Base-by-base conservation (phyloP, 805 yeast species). In the Grigorovia jiainica region DNA sequence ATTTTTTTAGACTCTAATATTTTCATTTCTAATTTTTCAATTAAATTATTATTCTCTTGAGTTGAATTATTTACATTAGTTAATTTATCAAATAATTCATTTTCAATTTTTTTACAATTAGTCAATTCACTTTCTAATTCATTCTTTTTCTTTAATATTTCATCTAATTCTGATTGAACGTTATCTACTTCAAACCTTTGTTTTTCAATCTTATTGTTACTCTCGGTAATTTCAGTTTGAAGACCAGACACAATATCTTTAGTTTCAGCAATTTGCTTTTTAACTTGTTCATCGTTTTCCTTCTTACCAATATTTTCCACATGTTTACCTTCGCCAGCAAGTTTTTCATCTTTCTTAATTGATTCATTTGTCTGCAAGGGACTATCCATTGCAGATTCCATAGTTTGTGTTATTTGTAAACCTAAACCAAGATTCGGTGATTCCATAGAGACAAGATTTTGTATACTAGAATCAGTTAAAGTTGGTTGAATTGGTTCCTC, bases 361-460 rank as follows among this genome's bases (percentile, higher is more conserved):
- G 31, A 8, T 27, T 10, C 31, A 27, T 11, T 27, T 6, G 7
- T 13, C 7, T 27, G 7, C 16, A 66, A 56, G 23, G 70, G 68
- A 20, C 60, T 51, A 21, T 56, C 47, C 25, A 63, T 57, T 21
- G 42, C 47, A 35, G 21, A 10, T 34, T 34, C 25, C 13, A 4
- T 10, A 7, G 18, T 3, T 21, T 9, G 27, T 17, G 38, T 7
- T 18, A 25, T 17, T 27, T 27, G 15, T 27, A 27, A 27, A 27
- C 31, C 34, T 21, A 31, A 27, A 23, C 34, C 36, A 13, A 24
- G 23, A 5, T 31, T 38, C 3, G 31, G 20, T 9, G 38, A 36
- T 13, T 11, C 31, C 6, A 13, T 21, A 8, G 8, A 6, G 8
- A 21, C 8, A 21, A 21, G 8, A 8, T 21, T 21, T 21, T 6